Conservation (phyloP, 495 filamentous ascomycete genomes). For the Tetracladium marchalianum region DNA sequence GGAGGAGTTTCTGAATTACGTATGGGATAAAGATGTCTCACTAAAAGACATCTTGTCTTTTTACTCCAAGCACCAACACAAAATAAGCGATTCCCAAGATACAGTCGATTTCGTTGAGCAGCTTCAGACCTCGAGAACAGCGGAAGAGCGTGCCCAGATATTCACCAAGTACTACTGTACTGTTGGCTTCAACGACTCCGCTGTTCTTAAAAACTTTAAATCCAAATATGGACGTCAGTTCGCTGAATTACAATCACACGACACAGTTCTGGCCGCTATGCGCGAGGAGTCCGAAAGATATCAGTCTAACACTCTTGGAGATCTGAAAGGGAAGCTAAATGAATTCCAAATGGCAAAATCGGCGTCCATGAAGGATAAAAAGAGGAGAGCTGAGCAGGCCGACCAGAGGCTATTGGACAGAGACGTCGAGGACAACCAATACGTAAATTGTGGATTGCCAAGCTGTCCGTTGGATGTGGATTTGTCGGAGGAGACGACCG, state of each 20-base stretch:
- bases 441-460: constrained; percentile 27
- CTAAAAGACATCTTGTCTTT: background rate
- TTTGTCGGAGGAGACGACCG: constrained; percentile 20
- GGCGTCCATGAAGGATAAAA: constrained; percentile 14
- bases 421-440: constrained; percentile 18
- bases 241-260: constrained; percentile 7
- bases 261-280: constrained; percentile 11
- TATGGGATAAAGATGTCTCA: background rate
- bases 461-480: constrained; percentile 22
- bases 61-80: background rate
- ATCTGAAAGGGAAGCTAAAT: background rate
- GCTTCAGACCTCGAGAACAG: constrained; percentile 3
- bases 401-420: constrained; percentile 14
- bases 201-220: constrained; percentile 13
- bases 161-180: constrained; percentile 17
- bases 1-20: background rate
- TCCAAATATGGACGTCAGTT: constrained; percentile 17
- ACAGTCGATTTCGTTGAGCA: background rate
- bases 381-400: constrained; percentile 23
- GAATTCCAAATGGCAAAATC: constrained; percentile 15
- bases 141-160: constrained; percentile 12
- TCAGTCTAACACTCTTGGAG: background rate
- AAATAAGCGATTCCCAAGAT: background rate
- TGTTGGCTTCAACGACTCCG: background rate
- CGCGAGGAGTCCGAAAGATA: constrained; percentile 9